Evolutionary conservation across 768 basidiomycete genomes (phyloP).

Genomic region (Rhodotorula sphaerocarpa): DNA sequence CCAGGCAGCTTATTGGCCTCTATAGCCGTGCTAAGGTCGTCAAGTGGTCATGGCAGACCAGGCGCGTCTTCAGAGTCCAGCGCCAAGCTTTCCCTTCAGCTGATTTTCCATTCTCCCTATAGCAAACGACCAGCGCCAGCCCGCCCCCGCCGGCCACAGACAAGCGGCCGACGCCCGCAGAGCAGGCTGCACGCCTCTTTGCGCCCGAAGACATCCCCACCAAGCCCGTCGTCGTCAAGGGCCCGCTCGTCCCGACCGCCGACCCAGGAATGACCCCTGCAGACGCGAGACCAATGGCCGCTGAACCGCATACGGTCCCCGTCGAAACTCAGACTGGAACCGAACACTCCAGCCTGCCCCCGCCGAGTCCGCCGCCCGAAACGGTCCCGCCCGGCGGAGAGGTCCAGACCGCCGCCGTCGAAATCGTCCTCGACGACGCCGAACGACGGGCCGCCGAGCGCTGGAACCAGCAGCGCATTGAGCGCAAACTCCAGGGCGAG

Average conservation of each 20-base stretch:
- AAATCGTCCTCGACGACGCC: slow-evolving; percentile 21
- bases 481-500: slow-evolving; percentile 61
- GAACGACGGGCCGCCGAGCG: slow-evolving; percentile 52
- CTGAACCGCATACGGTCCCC: too few relatives aligned
- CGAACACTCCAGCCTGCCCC: background rate
- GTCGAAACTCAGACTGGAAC: too few relatives aligned
- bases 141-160: too few relatives aligned
- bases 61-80: too few relatives aligned
- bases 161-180: background rate
- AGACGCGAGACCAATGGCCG: too few relatives aligned
- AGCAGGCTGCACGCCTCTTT: slow-evolving; percentile 8
- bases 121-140: too few relatives aligned
- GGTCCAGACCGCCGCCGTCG: slow-evolving; percentile 10
- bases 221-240: background rate
- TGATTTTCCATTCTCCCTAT: too few relatives aligned
- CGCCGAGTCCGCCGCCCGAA: background rate
- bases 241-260: slow-evolving; percentile 19
- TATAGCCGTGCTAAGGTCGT: too few relatives aligned
- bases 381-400: background rate
- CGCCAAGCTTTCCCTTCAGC: too few relatives aligned
- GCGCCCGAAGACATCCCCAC: slow-evolving; percentile 13
- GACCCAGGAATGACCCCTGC: too few relatives aligned
- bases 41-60: too few relatives aligned
- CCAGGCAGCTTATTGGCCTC: too few relatives aligned
- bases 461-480: slow-evolving; percentile 70